Percentiles rank a stretch among this genome's conserved stretches.
Conservation (phyloP, 495 filamentous ascomycete species). For the Penicillium fimorum region DNA sequence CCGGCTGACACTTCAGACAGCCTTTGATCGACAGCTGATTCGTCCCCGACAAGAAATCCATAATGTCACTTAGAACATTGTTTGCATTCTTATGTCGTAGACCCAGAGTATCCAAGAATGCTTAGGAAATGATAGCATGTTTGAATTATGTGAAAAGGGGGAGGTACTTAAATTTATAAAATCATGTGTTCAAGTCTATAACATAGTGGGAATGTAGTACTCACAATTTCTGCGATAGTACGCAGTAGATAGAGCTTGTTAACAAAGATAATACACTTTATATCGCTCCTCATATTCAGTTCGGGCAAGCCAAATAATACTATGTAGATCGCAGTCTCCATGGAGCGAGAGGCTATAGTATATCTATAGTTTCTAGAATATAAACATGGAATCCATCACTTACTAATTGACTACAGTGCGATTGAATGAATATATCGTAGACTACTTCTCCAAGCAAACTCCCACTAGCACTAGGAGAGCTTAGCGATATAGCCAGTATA, state of each 20-base stretch:
- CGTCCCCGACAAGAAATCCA: neutral
- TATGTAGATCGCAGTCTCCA: neutral
- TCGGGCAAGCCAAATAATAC: neutral
- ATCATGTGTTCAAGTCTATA: no score
- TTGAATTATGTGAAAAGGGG: neutral
- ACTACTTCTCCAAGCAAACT: no score
- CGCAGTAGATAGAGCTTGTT: no score
- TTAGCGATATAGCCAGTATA: neutral
- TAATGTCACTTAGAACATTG: neutral
- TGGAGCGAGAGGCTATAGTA: neutral
- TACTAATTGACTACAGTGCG: neutral
- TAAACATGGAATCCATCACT: neutral
- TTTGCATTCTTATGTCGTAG: neutral
- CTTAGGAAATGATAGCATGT: neutral
- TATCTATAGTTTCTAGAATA: neutral
- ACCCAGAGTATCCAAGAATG: neutral
- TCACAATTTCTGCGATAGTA: no score
- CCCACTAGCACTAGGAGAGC: neutral
- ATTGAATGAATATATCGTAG: neutral
- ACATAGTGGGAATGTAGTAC: no score
- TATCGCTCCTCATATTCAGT: neutral
- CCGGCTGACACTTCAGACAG: neutral
- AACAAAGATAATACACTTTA: no score
- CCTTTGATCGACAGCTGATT: constrained; percentile 1
- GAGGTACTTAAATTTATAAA: neutral